Evolutionary conservation across 169 alveolate species (phyloP).

Genomic region (Plasmodium yoelii): DNA sequence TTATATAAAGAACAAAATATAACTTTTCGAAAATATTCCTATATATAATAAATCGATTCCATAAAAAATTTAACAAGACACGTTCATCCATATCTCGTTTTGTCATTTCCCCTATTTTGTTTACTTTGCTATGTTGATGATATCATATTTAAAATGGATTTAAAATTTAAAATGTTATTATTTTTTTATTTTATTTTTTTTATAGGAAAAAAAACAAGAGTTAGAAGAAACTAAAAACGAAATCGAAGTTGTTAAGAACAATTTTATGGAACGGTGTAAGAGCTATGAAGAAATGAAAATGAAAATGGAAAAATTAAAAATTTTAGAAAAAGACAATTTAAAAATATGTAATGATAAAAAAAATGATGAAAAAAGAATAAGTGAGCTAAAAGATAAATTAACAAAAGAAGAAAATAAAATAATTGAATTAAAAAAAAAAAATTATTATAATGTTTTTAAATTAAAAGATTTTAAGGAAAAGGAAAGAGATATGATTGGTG

Average conservation of each 20-base stretch:
- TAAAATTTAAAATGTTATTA: too few relatives aligned
- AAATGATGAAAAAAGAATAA: conserved; percentile 22
- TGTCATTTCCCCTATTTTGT: too few relatives aligned
- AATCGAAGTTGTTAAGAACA: neutral
- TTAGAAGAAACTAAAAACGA: conserved; percentile 9
- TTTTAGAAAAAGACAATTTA: neutral
- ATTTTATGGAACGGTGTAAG: conserved; percentile 1
- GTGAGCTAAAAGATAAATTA: conserved; percentile 11
- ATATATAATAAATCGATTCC: too few relatives aligned
- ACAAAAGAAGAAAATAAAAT: conserved; percentile 12
- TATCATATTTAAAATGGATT: too few relatives aligned
- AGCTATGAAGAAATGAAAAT: conserved; percentile 47
- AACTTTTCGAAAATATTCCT: too few relatives aligned
- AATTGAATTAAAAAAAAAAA: conserved; percentile 15
- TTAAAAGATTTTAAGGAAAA: conserved; percentile 24
- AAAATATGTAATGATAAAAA: conserved; percentile 27
- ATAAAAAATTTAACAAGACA: too few relatives aligned
- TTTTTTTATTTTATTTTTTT: neutral
- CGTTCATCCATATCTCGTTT: too few relatives aligned
- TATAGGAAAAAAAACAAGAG: conserved; percentile 15
- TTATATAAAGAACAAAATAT: too few relatives aligned
- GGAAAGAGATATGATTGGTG: conserved; percentile 4
- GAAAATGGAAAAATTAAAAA: conserved; percentile 5
- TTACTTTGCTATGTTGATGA: too few relatives aligned
- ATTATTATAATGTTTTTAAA: conserved; percentile 7